phyloP scores from a whole-genome alignment of 768 basidiomycete species.

The Xerocomellus dryophilus region DNA sequence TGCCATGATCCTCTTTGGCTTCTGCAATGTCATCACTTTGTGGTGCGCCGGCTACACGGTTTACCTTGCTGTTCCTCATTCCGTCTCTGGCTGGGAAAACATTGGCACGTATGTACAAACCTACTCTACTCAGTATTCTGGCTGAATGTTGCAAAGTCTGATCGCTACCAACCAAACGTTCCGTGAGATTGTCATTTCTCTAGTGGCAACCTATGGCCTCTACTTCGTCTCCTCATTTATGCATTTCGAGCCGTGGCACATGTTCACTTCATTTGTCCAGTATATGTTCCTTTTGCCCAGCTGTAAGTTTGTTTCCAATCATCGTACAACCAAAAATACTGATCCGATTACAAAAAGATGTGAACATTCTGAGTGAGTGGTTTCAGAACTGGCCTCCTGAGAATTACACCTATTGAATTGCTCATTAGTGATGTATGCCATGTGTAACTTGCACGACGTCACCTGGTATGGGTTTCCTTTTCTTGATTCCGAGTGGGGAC shows the following conservation, averaged over 20 bases:
- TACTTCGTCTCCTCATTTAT: conserved; percentile 86
- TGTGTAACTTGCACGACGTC: conserved; percentile 90
- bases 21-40: conserved; percentile 73
- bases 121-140: background rate
- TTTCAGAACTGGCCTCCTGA: background rate
- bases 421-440: conserved; percentile 78
- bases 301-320: conserved; percentile 40
- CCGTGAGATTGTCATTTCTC: conserved; percentile 80
- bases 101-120: conserved; percentile 55
- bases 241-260: conserved; percentile 95
- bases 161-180: conserved; percentile 65
- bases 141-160: conserved; percentile 44
- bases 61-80: conserved; percentile 78
- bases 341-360: conserved; percentile 38
- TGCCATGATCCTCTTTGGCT: conserved; percentile 74
- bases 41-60: conserved; percentile 93
- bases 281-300: conserved; percentile 89
- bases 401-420: background rate
- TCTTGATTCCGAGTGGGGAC: background rate
- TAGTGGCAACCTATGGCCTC: conserved; percentile 74
- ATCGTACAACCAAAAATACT: conserved; percentile 2
- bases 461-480: conserved; percentile 47
- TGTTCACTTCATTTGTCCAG: conserved; percentile 89
- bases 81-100: conserved; percentile 70
- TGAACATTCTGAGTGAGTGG: conserved; percentile 72